Evolutionary conservation across 2,329 filamentous ascomycete genomes (phyloP), one percentile per base, ranked within the genome.

Genomic region (Fusarium subglutinans): DNA sequence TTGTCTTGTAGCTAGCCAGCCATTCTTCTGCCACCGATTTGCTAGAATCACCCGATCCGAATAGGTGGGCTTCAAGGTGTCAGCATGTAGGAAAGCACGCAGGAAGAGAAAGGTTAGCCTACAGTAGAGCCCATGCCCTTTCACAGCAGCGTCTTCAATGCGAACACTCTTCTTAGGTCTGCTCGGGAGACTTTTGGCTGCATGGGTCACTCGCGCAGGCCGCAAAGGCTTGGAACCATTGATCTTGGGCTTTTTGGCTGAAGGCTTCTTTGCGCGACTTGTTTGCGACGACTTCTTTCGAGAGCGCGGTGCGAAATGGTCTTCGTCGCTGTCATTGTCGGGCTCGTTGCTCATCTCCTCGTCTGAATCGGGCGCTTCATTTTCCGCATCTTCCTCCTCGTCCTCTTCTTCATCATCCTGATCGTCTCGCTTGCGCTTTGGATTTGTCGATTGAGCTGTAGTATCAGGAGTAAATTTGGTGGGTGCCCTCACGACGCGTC

Each of bases 401-500:
- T 77, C 73, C 14, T 73, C 71, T 33, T 75, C 72, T 8, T 87
- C 86, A 41, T 85, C 87, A 43, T 84, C 85, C 47, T 86, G 80
- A 10, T 86, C 85, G 60, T 80, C 83, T 72, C 88, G 86, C 83
- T 92, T 92, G 81, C 90, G 87, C 82, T 91, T 92, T 56, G 86
- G 79, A 47, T 84, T 83, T 51, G 82, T 76, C 61, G 84, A 79
- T 75, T 85, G 83, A 53, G 75, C 74, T 47, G 80, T 66, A 61
- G 78, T 69, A 69, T 91, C 87, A 62, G 89, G 87, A 65, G 84
- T 84, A 82, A 90, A 92, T 80, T 91, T 91, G 79, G 87, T 81
- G 51, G 90, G 89, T 41, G 85, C 86, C 79, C 85, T 89, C 71
- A 90, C 86, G 84, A 90, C 90, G 89, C 90, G 90, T 89, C 90